phyloP scores from a whole-genome alignment of 2,329 filamentous ascomycete genomes.

The Elsinoe perseae region DNA sequence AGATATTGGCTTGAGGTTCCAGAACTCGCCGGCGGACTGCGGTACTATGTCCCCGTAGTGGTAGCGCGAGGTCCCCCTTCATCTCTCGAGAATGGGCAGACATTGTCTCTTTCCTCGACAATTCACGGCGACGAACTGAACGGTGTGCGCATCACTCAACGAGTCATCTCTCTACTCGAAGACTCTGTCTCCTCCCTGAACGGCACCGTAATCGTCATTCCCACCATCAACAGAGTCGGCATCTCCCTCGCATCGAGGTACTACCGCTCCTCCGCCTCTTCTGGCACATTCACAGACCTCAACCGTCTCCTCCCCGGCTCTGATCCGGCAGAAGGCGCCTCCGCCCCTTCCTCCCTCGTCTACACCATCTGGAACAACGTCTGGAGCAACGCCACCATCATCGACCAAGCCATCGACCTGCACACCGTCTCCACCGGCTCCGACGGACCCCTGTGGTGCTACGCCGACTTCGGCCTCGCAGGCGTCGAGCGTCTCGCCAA shows the following conservation, averaged over 20 bases:
- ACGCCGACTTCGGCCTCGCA: slow-evolving; percentile 32
- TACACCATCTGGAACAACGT: slow-evolving; percentile 35
- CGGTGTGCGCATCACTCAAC: slow-evolving; percentile 32
- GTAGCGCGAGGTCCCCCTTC: slow-evolving; percentile 33
- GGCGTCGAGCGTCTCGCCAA: slow-evolving; percentile 35
- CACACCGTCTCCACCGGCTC: slow-evolving; percentile 33
- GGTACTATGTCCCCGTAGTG: slow-evolving; percentile 33
- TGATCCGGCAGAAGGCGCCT: slow-evolving; percentile 2
- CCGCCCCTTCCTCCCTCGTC: slow-evolving; percentile 32
- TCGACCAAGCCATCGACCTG: slow-evolving; percentile 34
- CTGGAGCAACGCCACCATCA: slow-evolving; percentile 33
- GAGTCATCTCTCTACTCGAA: slow-evolving; percentile 31
- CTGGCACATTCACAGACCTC: slow-evolving; percentile 19
- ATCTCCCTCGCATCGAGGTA: slow-evolving; percentile 33
- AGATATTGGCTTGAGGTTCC: slow-evolving; percentile 34
- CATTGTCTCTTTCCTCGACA: slow-evolving; percentile 32
- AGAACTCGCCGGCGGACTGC: slow-evolving; percentile 33
- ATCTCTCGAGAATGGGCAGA: slow-evolving; percentile 31
- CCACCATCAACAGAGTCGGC: slow-evolving; percentile 34
- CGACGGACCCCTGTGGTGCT: slow-evolving; percentile 34
- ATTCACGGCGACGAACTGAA: slow-evolving; percentile 36
- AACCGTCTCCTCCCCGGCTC: slow-evolving; percentile 11
- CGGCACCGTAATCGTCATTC: slow-evolving; percentile 32
- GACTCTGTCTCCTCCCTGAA: slow-evolving; percentile 29
- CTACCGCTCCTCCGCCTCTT: slow-evolving; percentile 26